Evolutionary conservation across 805 yeast genomes (phyloP).

Genomic region (Starmerella floricola): DNA sequence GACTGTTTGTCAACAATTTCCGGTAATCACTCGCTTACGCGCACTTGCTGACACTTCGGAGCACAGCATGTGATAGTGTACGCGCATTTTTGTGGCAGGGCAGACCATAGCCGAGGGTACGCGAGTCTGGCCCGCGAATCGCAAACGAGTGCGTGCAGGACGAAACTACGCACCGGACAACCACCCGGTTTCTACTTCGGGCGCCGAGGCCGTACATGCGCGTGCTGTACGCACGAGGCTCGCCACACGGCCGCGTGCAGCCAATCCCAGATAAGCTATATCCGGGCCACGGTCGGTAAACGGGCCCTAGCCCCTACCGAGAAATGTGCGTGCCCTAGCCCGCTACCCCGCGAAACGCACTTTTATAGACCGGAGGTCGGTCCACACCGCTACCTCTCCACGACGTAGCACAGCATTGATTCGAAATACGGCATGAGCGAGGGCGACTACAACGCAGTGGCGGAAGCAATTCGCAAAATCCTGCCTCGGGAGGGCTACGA

Average conservation of each 20-base stretch:
- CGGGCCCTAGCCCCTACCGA: conserved; percentile 3
- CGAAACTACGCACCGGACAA: too few species aligned
- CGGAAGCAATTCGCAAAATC: conserved; percentile 29
- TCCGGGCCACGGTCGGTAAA: not conserved
- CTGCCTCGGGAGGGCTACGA: conserved; percentile 41
- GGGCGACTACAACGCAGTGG: conserved; percentile 32
- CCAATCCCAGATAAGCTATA: not conserved
- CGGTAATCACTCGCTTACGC: too few species aligned
- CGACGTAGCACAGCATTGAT: not conserved
- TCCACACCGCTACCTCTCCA: not conserved
- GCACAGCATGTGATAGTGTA: too few species aligned
- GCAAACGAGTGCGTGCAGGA: too few species aligned
- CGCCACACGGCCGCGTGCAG: not conserved
- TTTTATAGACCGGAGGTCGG: not conserved
- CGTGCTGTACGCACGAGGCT: too few species aligned
- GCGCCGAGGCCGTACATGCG: too few species aligned
- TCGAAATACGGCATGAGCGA: conserved; percentile 14
- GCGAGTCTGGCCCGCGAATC: too few species aligned
- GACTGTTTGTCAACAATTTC: too few species aligned
- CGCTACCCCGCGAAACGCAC: conserved; percentile 1
- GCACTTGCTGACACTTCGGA: too few species aligned
- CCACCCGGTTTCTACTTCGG: too few species aligned
- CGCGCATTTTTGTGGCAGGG: too few species aligned
- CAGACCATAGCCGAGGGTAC: too few species aligned
- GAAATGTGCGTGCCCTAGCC: not conserved